phyloP scores from a whole-genome alignment of 352 stramenopile species.

The Phytophthora lateralis region DNA sequence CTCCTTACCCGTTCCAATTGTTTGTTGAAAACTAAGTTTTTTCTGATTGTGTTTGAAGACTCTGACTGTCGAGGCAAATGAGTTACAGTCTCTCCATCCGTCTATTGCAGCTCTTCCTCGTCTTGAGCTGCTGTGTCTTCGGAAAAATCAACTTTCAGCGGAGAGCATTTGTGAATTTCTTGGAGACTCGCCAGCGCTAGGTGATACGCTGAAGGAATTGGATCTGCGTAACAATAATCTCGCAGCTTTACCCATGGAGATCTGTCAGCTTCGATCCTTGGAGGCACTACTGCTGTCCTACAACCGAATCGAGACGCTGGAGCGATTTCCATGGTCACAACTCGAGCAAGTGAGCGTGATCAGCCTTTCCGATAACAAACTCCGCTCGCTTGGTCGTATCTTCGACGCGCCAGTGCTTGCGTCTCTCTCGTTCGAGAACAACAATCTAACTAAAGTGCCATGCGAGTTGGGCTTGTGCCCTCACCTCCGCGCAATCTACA shows the following conservation, averaged over 20 bases:
- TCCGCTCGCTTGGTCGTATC: conserved; percentile 66
- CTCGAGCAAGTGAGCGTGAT: conserved; percentile 56
- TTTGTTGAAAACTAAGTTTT: background rate
- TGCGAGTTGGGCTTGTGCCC: conserved; percentile 70
- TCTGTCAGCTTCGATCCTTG: conserved; percentile 45
- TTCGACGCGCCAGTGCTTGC: conserved; percentile 62
- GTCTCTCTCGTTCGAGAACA: conserved; percentile 88
- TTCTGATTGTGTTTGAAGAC: conserved; percentile 40
- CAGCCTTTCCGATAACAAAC: conserved; percentile 81
- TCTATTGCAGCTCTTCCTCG: conserved; percentile 49
- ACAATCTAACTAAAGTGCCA: conserved; percentile 68
- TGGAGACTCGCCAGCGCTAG: conserved; percentile 15
- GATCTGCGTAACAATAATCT: conserved; percentile 79
- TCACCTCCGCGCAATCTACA: conserved; percentile 71
- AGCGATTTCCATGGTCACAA: conserved; percentile 60
- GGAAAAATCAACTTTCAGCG: conserved; percentile 74
- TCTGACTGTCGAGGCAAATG: conserved; percentile 75
- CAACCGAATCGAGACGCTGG: conserved; percentile 78
- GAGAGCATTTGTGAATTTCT: conserved; percentile 54
- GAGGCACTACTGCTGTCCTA: conserved; percentile 73
- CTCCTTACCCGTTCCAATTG: background rate
- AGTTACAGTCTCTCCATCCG: conserved; percentile 48
- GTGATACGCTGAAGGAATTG: conserved; percentile 57
- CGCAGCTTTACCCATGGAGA: conserved; percentile 39
- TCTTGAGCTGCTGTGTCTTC: conserved; percentile 65